Percentiles rank a stretch among this genome's conserved stretches.
Conservation (phyloP, 2,329 filamentous ascomycete genomes). For the Ceratocystis variospora region DNA sequence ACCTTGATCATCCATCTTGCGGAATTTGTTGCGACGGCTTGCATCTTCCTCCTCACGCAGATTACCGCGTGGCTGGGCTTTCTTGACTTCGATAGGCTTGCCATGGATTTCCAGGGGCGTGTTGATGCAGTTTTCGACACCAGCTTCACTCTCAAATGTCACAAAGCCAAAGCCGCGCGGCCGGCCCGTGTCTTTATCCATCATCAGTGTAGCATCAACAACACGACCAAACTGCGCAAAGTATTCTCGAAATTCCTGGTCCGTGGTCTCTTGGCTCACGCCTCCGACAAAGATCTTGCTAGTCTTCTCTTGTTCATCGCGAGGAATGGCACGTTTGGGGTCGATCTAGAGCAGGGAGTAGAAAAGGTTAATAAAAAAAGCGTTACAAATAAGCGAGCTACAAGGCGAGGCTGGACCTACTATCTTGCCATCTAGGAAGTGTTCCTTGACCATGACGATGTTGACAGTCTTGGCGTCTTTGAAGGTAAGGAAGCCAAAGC, state of each 20-base stretch:
- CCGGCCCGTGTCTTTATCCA: conserved; percentile 98
- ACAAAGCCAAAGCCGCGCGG: conserved; percentile 96
- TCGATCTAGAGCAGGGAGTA: conserved; percentile 58
- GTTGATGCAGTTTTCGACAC: conserved; percentile 80
- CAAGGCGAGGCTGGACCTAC: conserved; percentile 40
- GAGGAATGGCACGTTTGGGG: conserved; percentile 89
- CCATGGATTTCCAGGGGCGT: conserved; percentile 81
- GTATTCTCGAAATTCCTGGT: conserved; percentile 91
- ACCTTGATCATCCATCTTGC: conserved; percentile 37
- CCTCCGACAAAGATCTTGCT: conserved; percentile 98
- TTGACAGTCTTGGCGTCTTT: conserved; percentile 96
- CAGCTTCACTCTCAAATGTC: conserved; percentile 90
- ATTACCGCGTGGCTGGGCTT: conserved; percentile 88
- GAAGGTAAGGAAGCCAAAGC: conserved; percentile 96
- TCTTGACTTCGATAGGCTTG: conserved; percentile 96
- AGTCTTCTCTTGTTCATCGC: conserved; percentile 95
- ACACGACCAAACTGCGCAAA: conserved; percentile 95
- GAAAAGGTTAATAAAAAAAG: neutral
- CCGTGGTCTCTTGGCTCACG: conserved; percentile 91
- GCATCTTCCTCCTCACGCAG: conserved; percentile 78
- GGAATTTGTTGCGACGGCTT: conserved; percentile 47
- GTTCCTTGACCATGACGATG: conserved; percentile 98
- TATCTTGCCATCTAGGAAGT: conserved; percentile 95
- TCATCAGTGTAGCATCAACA: conserved; percentile 96
- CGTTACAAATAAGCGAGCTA: no score